phyloP scores from a whole-genome alignment of 805 yeast species.

The Metschnikowia baotianmanensis region DNA sequence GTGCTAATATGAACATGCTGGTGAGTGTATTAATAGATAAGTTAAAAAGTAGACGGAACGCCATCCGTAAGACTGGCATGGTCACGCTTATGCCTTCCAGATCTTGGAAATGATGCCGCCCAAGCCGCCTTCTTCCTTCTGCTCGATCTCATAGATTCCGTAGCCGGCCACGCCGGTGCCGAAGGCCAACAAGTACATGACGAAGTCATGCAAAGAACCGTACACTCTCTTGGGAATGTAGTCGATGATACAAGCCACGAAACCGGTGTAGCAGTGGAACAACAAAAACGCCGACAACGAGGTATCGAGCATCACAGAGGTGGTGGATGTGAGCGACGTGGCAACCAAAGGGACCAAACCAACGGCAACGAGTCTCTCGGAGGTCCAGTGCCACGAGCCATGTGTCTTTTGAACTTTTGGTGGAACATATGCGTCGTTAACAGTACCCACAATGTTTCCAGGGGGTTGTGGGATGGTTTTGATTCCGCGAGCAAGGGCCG shows the following conservation, averaged over 20 bases:
- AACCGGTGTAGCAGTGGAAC: conserved; percentile 68
- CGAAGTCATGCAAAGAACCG: conserved; percentile 59
- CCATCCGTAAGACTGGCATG: too few species aligned
- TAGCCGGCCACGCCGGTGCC: conserved; percentile 67
- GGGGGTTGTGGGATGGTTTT: conserved; percentile 67
- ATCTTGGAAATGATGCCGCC: conserved; percentile 42
- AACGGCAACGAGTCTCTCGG: conserved; percentile 59
- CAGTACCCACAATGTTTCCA: conserved; percentile 68
- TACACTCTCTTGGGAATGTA: conserved; percentile 75
- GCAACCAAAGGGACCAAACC: conserved; percentile 62
- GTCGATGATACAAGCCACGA: conserved; percentile 74
- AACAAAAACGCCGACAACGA: conserved; percentile 53
- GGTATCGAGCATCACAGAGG: conserved; percentile 54
- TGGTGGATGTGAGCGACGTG: conserved; percentile 58
- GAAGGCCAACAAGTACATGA: conserved; percentile 56
- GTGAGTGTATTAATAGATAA: too few species aligned
- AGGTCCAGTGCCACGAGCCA: conserved; percentile 75
- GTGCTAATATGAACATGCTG: too few species aligned
- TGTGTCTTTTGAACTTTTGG: conserved; percentile 55
- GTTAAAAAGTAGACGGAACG: too few species aligned
- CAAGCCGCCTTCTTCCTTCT: conserved; percentile 59
- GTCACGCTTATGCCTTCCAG: conserved; percentile 8
- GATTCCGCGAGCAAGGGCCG: conserved; percentile 25
- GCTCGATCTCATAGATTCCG: conserved; percentile 70
- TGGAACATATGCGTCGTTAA: conserved; percentile 66